These are phyloP conservation scores for Paecilomyces dactylethromorphus DNA, from an alignment of 2,329 filamentous ascomycete genomes.

Conservation along the genomic window DNA sequence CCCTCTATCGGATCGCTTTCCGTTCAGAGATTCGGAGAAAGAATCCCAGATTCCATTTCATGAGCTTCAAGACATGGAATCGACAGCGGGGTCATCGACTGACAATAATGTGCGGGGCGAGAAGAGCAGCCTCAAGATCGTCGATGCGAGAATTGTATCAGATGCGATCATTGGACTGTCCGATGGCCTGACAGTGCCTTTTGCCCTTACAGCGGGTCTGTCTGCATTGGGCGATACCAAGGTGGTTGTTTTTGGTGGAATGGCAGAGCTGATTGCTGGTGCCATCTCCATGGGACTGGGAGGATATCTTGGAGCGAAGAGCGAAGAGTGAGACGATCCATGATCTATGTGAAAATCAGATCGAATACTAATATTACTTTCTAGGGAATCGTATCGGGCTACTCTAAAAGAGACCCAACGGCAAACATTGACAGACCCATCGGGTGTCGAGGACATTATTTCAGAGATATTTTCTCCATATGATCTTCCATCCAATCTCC, in stretches of 20 bases:
- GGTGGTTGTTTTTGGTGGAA: slow-evolving; percentile 63
- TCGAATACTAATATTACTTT: background rate
- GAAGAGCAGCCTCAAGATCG: slow-evolving; percentile 18
- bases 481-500: slow-evolving; percentile 28
- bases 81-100: background rate
- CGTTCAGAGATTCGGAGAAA: slow-evolving; percentile 22
- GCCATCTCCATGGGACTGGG: slow-evolving; percentile 73
- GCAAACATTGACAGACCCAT: slow-evolving; percentile 24
- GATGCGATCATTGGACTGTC: slow-evolving; percentile 71
- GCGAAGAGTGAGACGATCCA: slow-evolving; percentile 27
- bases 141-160: slow-evolving; percentile 33
- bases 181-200: slow-evolving; percentile 73
- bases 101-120: slow-evolving; percentile 7
- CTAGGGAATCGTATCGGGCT: slow-evolving; percentile 33
- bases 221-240: slow-evolving; percentile 54
- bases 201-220: slow-evolving; percentile 69
- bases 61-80: slow-evolving; percentile 5
- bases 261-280: slow-evolving; percentile 69
- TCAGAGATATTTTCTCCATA: slow-evolving; percentile 33
- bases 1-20: slow-evolving; percentile 10
- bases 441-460: slow-evolving; percentile 23
- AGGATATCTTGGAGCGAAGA: slow-evolving; percentile 60
- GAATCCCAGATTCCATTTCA: slow-evolving; percentile 12
- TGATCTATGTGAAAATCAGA: background rate
- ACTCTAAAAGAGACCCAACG: slow-evolving; percentile 29